Conservation (phyloP, 2,329 filamentous ascomycete genomes). For the Fusarium verrucosum region DNA sequence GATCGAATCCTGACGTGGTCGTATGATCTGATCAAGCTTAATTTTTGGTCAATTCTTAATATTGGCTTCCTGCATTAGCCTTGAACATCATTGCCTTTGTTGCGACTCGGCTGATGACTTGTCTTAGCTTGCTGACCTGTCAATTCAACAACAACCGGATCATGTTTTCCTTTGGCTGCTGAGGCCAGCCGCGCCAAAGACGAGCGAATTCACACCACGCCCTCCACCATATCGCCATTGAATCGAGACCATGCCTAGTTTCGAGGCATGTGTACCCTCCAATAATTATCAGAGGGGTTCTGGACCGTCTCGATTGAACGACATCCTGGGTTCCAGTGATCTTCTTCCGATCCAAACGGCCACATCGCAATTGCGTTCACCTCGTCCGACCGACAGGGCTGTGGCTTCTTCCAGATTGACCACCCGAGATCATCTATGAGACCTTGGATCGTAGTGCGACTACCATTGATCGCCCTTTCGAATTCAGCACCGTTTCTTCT, state of each 20-base stretch:
- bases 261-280: conserved; percentile 21
- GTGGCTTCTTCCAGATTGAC: conserved; percentile 68
- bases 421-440: conserved; percentile 64
- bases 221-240: background rate
- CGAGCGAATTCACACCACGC: background rate
- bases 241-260: background rate
- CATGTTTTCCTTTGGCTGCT: background rate
- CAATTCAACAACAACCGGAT: background rate
- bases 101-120: background rate
- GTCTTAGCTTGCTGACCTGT: background rate
- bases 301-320: conserved; percentile 42
- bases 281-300: conserved; percentile 35
- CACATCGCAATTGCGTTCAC: conserved; percentile 71
- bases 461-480: conserved; percentile 26
- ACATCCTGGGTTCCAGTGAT: conserved; percentile 57
- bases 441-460: conserved; percentile 30
- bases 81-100: background rate
- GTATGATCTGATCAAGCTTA: conserved; percentile 14
- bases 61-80: background rate
- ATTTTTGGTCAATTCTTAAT: conserved; percentile 1
- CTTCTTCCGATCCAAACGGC: conserved; percentile 64
- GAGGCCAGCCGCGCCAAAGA: background rate
- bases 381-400: conserved; percentile 62
- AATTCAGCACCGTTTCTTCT: background rate
- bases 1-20: conserved; percentile 43